Base-by-base conservation (phyloP, 495 filamentous ascomycete species). In the Friedmanniomyces simplex region DNA sequence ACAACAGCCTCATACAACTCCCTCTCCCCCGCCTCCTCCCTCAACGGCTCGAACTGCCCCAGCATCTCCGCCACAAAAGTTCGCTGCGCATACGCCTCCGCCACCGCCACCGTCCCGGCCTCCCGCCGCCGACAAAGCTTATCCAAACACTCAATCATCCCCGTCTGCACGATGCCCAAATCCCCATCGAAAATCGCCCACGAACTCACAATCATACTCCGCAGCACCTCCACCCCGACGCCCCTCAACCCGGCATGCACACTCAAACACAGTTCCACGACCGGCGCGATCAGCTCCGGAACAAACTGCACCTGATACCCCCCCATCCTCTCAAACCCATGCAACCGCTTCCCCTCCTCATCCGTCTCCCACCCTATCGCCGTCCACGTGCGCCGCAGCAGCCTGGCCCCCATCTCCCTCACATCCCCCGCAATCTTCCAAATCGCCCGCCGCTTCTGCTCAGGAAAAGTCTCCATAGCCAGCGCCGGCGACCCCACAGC, bases 371-470 rank as follows among this genome's bases (percentile, higher is more conserved):
- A 99, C 14, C 93, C 93, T 63, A 99, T 95, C 12, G 91, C 88
- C 68, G 95, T 89, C 93, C 93, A 99, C 30, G 84, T 93, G 21
- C 81, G 75, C 37, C 85, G 79, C 47, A 99, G 71, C 10, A 99
- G 73, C 30, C 89, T 83, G 0, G 93, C 91, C 45, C 93, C 94
- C 62, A 89, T 79, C 68, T 97, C 89, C 52, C 93, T 77, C 50
- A 99, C 89, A 76, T 99, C 93, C 21, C 93, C 94, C 26, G 90
- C 94, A 65, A 99, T 95, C 74, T 97, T 97, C 93, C 94, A 97
- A 14, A 97, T 91, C 2, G 91, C 91, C 25, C 93, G 75, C 39
- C 94, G 76, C 69, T 96, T 97, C 71, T 99, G 93, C 71, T 97
- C 94, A 0, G 94, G 89, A 68, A 96, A 97, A 0, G 90, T 96